A percentile compares a stretch with the other conserved stretches of the same genome.
These are phyloP conservation scores for Teratosphaeria viscida DNA, from an alignment of 2,329 filamentous ascomycete species.

Conservation along the genomic window DNA sequence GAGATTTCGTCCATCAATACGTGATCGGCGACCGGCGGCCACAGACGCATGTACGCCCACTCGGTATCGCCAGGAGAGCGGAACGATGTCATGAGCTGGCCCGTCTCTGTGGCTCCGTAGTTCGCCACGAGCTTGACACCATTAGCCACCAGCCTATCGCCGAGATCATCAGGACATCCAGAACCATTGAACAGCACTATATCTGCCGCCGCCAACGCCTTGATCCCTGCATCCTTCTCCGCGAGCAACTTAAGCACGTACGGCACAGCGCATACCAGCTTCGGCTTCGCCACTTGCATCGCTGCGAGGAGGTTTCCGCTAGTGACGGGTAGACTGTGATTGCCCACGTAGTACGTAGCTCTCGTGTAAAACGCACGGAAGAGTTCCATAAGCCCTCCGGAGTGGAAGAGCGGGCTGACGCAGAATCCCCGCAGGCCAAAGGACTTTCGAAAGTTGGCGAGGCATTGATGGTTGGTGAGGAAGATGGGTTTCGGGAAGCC, in stretches of 20 bases:
- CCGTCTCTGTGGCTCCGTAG: conserved; percentile 46
- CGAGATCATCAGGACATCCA: conserved; percentile 25
- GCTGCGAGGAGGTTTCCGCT: conserved; percentile 21
- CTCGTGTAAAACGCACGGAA: conserved; percentile 43
- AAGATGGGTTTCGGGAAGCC: conserved; percentile 55
- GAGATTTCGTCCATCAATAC: conserved; percentile 26
- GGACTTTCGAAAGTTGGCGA: conserved; percentile 40
- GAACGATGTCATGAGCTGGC: conserved; percentile 52
- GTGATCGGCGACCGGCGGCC: conserved; percentile 19
- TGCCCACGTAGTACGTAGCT: conserved; percentile 45
- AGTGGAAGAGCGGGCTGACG: conserved; percentile 50
- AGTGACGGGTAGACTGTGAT: conserved; percentile 46
- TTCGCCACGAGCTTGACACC: conserved; percentile 27
- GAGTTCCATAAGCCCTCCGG: conserved; percentile 46
- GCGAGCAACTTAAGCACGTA: conserved; percentile 54
- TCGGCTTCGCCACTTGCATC: conserved; percentile 23
- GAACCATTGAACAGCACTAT: conserved; percentile 25
- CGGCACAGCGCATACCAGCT: conserved; percentile 50
- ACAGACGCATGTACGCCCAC: conserved; percentile 48
- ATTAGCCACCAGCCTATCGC: conserved; percentile 21
- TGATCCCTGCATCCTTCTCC: conserved; percentile 44
- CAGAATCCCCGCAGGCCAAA: conserved; percentile 42
- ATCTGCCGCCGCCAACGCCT: conserved; percentile 16
- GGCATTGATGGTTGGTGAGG: conserved; percentile 42
- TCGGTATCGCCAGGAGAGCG: conserved; percentile 42